These are phyloP conservation scores for Neurospora sp. DNA, from an alignment of 495 filamentous ascomycete species.

Conservation along the genomic window DNA sequence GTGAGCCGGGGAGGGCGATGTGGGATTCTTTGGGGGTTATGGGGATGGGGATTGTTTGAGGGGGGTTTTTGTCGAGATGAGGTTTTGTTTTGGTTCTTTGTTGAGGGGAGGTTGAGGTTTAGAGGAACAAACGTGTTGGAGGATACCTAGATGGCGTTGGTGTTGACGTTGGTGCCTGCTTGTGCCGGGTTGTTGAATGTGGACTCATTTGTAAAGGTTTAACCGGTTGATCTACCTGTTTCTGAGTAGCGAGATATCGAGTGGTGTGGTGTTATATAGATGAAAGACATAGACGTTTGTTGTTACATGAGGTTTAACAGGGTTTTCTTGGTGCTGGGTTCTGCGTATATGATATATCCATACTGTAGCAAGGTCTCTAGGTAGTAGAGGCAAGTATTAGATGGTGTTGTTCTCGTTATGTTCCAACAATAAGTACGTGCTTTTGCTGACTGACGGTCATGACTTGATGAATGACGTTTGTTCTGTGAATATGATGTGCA, in stretches of 20 bases:
- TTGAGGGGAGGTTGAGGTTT: background rate
- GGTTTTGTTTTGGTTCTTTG: background rate
- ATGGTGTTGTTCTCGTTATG: background rate
- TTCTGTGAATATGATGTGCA: too few relatives aligned
- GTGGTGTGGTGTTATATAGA: background rate
- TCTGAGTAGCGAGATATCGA: background rate
- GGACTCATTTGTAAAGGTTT: background rate
- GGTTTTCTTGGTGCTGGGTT: background rate
- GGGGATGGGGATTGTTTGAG: background rate
- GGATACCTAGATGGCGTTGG: background rate
- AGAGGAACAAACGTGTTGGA: background rate
- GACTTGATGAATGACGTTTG: background rate
- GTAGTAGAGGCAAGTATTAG: background rate
- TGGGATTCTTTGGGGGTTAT: background rate
- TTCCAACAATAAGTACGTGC: background rate
- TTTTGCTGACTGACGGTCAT: background rate
- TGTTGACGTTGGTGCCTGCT: background rate
- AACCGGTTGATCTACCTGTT: background rate
- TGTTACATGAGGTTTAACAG: background rate
- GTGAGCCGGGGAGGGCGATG: background rate
- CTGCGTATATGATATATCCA: background rate
- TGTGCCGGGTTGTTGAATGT: background rate
- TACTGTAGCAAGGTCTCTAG: background rate
- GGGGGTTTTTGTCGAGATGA: background rate
- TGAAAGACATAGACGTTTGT: background rate